Evolutionary conservation across 768 basidiomycete species (phyloP), one percentile per base, ranked within the genome.

Genomic region (Phylloporus sp.): DNA sequence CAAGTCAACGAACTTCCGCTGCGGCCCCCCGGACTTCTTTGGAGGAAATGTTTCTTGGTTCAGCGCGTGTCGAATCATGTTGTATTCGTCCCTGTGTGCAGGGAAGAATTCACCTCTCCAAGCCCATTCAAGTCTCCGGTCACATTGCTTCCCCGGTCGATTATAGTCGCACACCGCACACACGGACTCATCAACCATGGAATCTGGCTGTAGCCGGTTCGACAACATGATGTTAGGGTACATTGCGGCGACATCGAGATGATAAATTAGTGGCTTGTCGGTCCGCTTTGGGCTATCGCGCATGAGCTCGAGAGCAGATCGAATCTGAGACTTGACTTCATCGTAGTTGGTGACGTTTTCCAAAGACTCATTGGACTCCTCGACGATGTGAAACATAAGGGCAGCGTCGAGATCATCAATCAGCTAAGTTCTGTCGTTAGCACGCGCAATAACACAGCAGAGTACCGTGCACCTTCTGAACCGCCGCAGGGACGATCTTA

Each of bases 201-300:
- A 97, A 71, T 99, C 97, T 2, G 97, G 97, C 60, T 99, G 97
- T 2, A 99, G 79, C 29, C 97, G 91, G 66, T 99, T 99, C 16
- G 95, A 97, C 76, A 99, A 86, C 97, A 99, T 99, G 81, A 99
- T 98, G 70, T 98, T 99, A 50, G 97, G 97, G 68, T 99, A 98
- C 97, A 99, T 99, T 56, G 97, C 97, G 3, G 97, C 97, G 56
- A 99, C 97, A 63, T 99, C 97, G 62, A 98, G 72, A 70, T 99
- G 97, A 71, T 99, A 99, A 64, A 99, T 98, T 56, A 98, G 82
- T 0, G 97, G 97, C 12, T 85, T 89, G 73, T 98, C 95, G 38
- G 77, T 76, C 13, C 95, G 90, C 48, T 84, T 80, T 0, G 97
- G 95, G 53, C 88, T 84, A 72, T 98, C 94, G 24, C 92, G 91